Base-by-base conservation (phyloP, 257 asterid species). In the Salvia splendens region DNA sequence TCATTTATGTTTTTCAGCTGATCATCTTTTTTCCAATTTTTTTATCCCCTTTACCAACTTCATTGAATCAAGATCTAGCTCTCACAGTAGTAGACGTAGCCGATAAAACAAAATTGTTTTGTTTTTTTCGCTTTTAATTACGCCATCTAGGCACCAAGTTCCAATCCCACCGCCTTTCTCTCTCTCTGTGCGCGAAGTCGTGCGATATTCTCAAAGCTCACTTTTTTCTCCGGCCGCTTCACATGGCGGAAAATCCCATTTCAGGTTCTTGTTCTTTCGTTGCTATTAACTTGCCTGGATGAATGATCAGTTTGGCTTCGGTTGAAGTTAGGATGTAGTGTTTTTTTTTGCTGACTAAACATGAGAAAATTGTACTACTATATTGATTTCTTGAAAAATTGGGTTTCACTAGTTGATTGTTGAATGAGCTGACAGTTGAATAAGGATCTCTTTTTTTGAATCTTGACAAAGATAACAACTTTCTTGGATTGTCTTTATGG, bases 181-280 rank as follows among this genome's bases (percentile, higher is more conserved):
- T 28, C 45, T 30, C 64, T 20, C 49, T 57, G 54, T 36, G 47
- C 52, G 71, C 20, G 60, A 64, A 60, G 17, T 68, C 72, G 62
- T 55, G 73, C 69, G 79, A 69, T 49, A 55, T 6, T 38, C 42
- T 41, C 71, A 16, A 72, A 64, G 63, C 15, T 59, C 63, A 16
- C 3, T 11, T 48, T 33, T 73, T 41, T 38, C 17, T 50, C 68
- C 65, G 11, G 51, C 57, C 65, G 72, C 42, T 71, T 17, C 60
- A 41, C 76, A 86, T 89, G 96, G 83, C 89, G 30, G 73, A 75
- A 5, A 75, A 76, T 47, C 73, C 82, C 76, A 72, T 83, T 73
- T 83, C 92, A 80, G 96, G 96, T 88, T 70, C 57, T 57, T 56
- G 49, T 69, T 20, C 28, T 66, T 3, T 12, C 5, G 2, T 68